Base-by-base conservation (phyloP, 108 stramenopile genomes). In the Nitzschia palea region DNA sequence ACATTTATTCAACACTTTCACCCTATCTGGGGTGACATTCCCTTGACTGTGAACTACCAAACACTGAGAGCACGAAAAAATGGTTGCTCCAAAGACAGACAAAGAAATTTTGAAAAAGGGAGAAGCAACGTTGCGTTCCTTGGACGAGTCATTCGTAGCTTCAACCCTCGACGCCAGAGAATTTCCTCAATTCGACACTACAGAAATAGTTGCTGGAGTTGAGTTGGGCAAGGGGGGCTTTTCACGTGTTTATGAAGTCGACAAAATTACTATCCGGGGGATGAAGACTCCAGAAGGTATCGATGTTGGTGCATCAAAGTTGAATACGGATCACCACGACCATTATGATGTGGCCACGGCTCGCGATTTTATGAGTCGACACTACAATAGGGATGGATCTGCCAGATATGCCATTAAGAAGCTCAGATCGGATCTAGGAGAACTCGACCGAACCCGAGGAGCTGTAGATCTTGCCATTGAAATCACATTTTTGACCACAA, bases 401-500 rank as follows among this genome's bases (percentile, higher is more conserved):
- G 77, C 87, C 9, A 59, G 90, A 28, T 92, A 92, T 78, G 90
- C 90, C 14, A 54, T 92, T 0, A 92, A 92, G 50, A 74, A 70
- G n/a, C 62, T 92, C 35, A 77, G 64, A 28, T 44, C 30, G 9
- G 80, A 78, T 60, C 50, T 88, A 68, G 35, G 55, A 9, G 82
- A 56, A 34, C 47, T 84, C 20, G 67, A 84, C 37, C 64, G 71
- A n/a, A 81, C 79, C 4, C 63, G 84, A 33, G 86, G 84, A 8
- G 76, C 78, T 27, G 70, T 88, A 20, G 90, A 92, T 70, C 55
- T 92, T 61, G 87, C 87, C 12, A 75, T 88, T 17, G 90, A 92
- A 70, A 86, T 84, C 45, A 79, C 79, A 57, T 86, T 77, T 66
- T 31, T 92, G 50, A 72, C 65, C 12, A 65, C 55, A 10, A 33